Evolutionary conservation across 2,329 filamentous ascomycete species (phyloP).

Genomic region (Endoconidiophora polonica): DNA sequence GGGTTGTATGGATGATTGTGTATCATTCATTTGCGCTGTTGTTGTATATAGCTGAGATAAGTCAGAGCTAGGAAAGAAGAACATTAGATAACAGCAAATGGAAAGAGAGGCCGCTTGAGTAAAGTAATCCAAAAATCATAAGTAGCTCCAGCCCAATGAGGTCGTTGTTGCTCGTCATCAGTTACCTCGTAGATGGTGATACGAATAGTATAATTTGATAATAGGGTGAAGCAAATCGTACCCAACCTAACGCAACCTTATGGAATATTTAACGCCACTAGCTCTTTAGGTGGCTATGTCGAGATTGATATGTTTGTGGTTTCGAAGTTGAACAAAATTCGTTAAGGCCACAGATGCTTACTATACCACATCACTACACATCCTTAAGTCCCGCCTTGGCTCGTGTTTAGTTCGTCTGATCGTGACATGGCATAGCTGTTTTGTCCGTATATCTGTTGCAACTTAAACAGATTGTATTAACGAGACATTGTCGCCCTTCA

Average conservation of each 20-base stretch:
- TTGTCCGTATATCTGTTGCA: background rate
- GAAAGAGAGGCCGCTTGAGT: slow-evolving; percentile 5
- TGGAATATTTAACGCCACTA: too few relatives aligned
- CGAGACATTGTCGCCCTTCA: slow-evolving; percentile 80
- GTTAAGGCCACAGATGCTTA: background rate
- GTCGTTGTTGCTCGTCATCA: too few relatives aligned
- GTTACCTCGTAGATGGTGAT: too few relatives aligned
- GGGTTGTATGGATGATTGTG: background rate
- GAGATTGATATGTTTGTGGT: too few relatives aligned
- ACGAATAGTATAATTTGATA: too few relatives aligned
- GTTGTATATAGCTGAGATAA: background rate
- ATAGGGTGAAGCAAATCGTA: too few relatives aligned
- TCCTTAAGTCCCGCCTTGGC: background rate
- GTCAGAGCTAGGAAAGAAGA: slow-evolving; percentile 1
- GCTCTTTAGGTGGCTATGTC: too few relatives aligned
- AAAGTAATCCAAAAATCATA: slow-evolving; percentile 8
- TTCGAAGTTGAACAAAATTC: too few relatives aligned
- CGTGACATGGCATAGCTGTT: background rate
- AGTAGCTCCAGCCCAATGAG: background rate
- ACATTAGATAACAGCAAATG: slow-evolving; percentile 11
- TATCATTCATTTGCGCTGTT: background rate
- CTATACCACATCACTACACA: background rate
- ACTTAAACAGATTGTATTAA: slow-evolving; percentile 41
- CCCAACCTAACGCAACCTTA: too few relatives aligned
- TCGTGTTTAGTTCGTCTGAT: background rate